Percentiles rank a stretch among this genome's conserved stretches.
phyloP scores from a whole-genome alignment of 2,329 filamentous ascomycete species.

The Penicillium sp. region DNA sequence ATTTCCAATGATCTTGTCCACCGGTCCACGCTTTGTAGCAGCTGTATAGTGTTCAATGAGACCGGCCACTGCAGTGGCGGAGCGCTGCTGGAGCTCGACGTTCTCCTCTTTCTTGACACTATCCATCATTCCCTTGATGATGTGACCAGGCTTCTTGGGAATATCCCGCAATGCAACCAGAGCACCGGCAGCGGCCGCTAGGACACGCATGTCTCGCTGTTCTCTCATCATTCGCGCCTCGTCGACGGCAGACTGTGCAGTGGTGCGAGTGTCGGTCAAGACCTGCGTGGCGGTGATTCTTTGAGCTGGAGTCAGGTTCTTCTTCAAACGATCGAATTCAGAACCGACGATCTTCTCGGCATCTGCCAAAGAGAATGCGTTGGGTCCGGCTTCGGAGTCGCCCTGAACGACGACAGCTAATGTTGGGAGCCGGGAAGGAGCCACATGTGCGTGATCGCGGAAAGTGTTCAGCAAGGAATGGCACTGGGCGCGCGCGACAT shows the following conservation, averaged over 20 bases:
- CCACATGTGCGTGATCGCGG: slow-evolving; percentile 81
- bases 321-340: slow-evolving; percentile 86
- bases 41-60: slow-evolving; percentile 84
- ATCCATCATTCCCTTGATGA: slow-evolving; percentile 98
- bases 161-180: slow-evolving; percentile 81
- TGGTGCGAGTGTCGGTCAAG: slow-evolving; percentile 70
- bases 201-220: slow-evolving; percentile 77
- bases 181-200: slow-evolving; percentile 79
- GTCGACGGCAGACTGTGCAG: slow-evolving; percentile 67
- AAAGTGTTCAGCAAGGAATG: slow-evolving; percentile 87
- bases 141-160: slow-evolving; percentile 85
- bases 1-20: slow-evolving; percentile 94
- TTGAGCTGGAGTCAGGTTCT: slow-evolving; percentile 81
- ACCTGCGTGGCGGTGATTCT: slow-evolving; percentile 77
- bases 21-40: slow-evolving; percentile 74
- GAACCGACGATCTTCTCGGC: slow-evolving; percentile 82
- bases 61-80: slow-evolving; percentile 75
- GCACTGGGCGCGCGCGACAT: slow-evolving; percentile 86
- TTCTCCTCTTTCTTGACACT: slow-evolving; percentile 96
- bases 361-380: slow-evolving; percentile 81
- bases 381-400: slow-evolving; percentile 84
- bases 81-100: slow-evolving; percentile 77
- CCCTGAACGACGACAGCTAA: slow-evolving; percentile 92
- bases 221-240: slow-evolving; percentile 77
- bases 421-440: slow-evolving; percentile 68